phyloP scores from a whole-genome alignment of 495 filamentous ascomycete species.

The Penicillium coffeae region DNA sequence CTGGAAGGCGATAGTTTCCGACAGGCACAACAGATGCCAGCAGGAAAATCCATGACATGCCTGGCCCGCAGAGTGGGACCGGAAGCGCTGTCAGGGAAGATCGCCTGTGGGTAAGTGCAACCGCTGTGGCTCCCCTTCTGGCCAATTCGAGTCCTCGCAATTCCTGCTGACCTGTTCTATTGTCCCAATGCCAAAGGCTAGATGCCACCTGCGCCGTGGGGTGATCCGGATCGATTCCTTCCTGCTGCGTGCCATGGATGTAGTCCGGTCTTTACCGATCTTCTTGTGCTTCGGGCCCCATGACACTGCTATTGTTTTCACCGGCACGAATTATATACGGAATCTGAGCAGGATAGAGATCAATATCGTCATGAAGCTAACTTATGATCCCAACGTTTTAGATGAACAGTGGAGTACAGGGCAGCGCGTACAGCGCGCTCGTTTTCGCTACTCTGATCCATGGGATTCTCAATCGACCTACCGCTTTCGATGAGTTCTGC shows the following conservation, averaged over 20 bases:
- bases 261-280: slow-evolving; percentile 3
- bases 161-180: slow-evolving; percentile 6
- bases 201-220: slow-evolving; percentile 15
- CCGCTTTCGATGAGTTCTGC: neutral
- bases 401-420: too few relatives aligned
- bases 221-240: slow-evolving; percentile 25
- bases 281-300: neutral
- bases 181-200: neutral
- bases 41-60: too few relatives aligned
- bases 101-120: slow-evolving; percentile 3
- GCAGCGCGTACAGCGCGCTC: neutral
- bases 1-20: too few relatives aligned
- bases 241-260: neutral
- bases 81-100: neutral
- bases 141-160: slow-evolving; percentile 8
- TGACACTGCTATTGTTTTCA: slow-evolving; percentile 1
- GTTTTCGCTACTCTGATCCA: neutral
- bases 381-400: too few relatives aligned
- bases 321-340: slow-evolving; percentile 10
- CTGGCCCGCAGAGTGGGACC: neutral
- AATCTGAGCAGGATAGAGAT: too few relatives aligned
- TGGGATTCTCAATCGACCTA: neutral
- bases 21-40: too few relatives aligned
- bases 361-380: too few relatives aligned
- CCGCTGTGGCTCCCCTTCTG: neutral